Evolutionary conservation across 1,284 basidiomycete genomes (phyloP).

Genomic region (Moesziomyces aphidis): DNA sequence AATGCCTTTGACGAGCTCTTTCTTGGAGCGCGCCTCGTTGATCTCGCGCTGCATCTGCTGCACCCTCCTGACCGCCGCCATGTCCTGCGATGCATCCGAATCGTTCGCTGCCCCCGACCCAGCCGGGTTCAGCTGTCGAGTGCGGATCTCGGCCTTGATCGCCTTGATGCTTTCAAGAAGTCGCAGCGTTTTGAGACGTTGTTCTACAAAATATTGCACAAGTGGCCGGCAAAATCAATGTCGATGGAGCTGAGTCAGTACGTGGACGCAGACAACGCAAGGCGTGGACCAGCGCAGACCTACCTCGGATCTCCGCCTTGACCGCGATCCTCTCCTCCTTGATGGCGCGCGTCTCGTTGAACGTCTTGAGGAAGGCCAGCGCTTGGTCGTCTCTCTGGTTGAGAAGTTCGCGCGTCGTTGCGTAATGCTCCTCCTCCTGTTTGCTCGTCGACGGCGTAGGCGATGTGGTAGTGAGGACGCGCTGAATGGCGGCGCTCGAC

Average conservation of each 20-base stretch:
- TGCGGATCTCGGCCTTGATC: conserved; percentile 39
- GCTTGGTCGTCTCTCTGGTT: conserved; percentile 45
- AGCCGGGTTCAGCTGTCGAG: conserved; percentile 27
- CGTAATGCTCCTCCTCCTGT: conserved; percentile 12
- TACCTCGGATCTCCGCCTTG: conserved; percentile 33
- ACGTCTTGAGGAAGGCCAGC: conserved; percentile 37
- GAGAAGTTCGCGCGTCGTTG: conserved; percentile 40
- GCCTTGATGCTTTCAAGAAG: conserved; percentile 35
- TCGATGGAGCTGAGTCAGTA: no score
- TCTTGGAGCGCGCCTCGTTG: conserved; percentile 43
- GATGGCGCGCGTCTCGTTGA: conserved; percentile 26
- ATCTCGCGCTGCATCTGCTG: conserved; percentile 40
- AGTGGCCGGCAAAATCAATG: no score
- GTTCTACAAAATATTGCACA: conserved; percentile 2
- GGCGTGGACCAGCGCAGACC: neutral
- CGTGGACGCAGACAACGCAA: neutral
- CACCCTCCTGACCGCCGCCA: conserved; percentile 24
- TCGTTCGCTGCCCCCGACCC: conserved; percentile 12
- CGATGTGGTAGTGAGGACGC: conserved; percentile 28
- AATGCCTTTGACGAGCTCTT: conserved; percentile 50
- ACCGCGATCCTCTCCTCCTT: conserved; percentile 21
- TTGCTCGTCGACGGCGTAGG: conserved; percentile 4
- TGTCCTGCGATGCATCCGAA: conserved; percentile 29
- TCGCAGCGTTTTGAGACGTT: conserved; percentile 28
- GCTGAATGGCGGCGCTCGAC: conserved; percentile 30